Evolutionary conservation across 1,284 basidiomycete genomes (phyloP).

Genomic region (Ceratobasidium sp.): DNA sequence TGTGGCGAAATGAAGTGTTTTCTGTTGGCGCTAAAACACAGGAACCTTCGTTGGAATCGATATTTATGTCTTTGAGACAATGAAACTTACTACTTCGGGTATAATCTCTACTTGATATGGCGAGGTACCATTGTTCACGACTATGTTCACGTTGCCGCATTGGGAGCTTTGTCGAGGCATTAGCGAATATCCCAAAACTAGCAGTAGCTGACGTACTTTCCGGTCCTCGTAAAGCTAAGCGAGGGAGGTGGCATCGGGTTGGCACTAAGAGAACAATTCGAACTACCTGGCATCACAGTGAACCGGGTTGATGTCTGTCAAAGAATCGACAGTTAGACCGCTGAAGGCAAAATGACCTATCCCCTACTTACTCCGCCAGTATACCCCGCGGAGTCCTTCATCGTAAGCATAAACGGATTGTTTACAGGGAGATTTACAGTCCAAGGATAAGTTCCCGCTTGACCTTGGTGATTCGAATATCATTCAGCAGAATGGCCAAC

Average conservation of each 20-base stretch:
- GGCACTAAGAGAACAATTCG: neutral
- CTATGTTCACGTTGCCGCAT: conserved; percentile 1
- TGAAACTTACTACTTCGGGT: neutral
- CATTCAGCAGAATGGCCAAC: neutral
- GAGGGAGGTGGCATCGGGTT: neutral
- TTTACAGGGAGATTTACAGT: neutral
- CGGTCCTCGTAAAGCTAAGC: neutral
- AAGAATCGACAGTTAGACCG: no score
- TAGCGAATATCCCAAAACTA: neutral
- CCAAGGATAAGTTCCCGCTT: neutral
- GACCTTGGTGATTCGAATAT: no score
- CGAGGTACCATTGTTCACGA: conserved; percentile 20
- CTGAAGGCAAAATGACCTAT: neutral
- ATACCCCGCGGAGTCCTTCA: conserved; percentile 5
- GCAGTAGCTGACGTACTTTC: neutral
- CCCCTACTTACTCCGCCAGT: neutral
- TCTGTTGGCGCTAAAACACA: neutral
- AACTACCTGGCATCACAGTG: no score
- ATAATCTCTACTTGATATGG: conserved; percentile 17
- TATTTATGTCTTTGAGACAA: neutral
- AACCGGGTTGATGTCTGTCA: neutral
- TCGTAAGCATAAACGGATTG: neutral
- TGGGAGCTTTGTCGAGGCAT: neutral
- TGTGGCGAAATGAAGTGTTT: conserved; percentile 16
- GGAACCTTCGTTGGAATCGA: neutral